These are phyloP conservation scores for Metarhizium sp. DNA, from an alignment of 2,329 filamentous ascomycete genomes.

Conservation along the genomic window DNA sequence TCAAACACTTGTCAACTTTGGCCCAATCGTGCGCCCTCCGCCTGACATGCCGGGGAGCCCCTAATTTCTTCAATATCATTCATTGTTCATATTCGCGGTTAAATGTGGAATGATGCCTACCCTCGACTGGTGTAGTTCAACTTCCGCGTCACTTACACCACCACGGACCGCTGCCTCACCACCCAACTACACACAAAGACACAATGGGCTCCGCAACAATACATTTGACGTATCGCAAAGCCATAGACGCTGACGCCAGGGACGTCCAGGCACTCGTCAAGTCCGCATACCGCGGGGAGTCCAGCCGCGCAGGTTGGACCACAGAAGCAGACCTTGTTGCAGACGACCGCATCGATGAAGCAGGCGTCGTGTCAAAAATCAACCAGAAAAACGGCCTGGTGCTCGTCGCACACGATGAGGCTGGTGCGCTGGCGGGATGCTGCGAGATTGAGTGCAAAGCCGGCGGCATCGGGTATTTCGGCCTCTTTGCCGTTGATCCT, in stretches of 20 bases:
- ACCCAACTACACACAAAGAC: no score
- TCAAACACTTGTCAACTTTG: no score
- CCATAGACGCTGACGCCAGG: conserved; percentile 21
- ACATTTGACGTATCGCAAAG: conserved; percentile 24
- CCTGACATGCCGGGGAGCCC: no score
- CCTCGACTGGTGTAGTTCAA: no score
- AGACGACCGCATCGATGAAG: conserved; percentile 32
- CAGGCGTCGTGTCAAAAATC: conserved; percentile 29
- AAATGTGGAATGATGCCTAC: no score
- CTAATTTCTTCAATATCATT: no score
- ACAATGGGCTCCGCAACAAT: background rate
- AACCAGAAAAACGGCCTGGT: conserved; percentile 24
- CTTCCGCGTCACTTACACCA: no score
- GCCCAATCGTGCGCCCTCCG: no score
- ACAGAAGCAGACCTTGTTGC: conserved; percentile 34
- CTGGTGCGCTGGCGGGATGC: conserved; percentile 27
- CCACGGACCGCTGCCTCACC: no score
- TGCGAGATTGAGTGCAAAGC: conserved; percentile 29
- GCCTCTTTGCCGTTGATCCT: conserved; percentile 38
- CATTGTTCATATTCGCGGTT: no score
- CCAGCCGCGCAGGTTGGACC: conserved; percentile 34
- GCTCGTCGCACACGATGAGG: conserved; percentile 25
- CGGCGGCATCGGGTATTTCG: conserved; percentile 29
- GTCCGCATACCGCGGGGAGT: conserved; percentile 34
- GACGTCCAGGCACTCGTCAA: conserved; percentile 28